Percentiles rank a stretch among this genome's conserved stretches.
phyloP scores from a whole-genome alignment of 306 rosid species.

The Spatholobus suberectus region DNA sequence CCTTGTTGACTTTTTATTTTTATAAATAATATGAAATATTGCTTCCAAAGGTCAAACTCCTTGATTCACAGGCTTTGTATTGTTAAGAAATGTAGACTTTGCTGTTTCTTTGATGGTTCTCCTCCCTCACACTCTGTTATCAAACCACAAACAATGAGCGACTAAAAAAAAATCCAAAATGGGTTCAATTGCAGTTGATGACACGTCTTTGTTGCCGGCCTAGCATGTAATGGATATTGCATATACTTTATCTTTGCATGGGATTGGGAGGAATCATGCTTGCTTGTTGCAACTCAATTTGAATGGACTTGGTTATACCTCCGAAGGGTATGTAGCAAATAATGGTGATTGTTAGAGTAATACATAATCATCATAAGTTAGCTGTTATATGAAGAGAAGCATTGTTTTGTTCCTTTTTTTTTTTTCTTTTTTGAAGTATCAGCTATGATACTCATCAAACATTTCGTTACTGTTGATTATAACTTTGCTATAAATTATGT shows the following conservation, averaged over 20 bases:
- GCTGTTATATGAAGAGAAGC: background rate
- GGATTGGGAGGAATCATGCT: too few relatives aligned
- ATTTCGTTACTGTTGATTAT: too few relatives aligned
- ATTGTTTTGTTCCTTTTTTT: background rate
- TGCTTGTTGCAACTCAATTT: background rate
- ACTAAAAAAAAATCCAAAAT: background rate
- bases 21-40: constrained; percentile 22
- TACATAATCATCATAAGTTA: background rate
- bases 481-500: background rate
- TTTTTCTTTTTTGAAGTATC: background rate
- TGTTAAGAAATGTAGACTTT: background rate
- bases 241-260: background rate
- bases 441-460: background rate
- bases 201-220: background rate
- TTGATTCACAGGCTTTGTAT: background rate
- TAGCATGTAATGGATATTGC: background rate
- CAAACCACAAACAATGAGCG: background rate
- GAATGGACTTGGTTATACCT: background rate
- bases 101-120: background rate
- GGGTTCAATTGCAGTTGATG: background rate
- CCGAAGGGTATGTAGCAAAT: background rate
- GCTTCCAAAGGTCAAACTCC: constrained; percentile 27
- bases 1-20: background rate
- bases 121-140: background rate
- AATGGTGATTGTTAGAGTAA: background rate